A percentile compares a stretch with the other conserved stretches of the same genome.
phyloP scores from a whole-genome alignment of 208 protist species.

The Polymyxa betae region DNA sequence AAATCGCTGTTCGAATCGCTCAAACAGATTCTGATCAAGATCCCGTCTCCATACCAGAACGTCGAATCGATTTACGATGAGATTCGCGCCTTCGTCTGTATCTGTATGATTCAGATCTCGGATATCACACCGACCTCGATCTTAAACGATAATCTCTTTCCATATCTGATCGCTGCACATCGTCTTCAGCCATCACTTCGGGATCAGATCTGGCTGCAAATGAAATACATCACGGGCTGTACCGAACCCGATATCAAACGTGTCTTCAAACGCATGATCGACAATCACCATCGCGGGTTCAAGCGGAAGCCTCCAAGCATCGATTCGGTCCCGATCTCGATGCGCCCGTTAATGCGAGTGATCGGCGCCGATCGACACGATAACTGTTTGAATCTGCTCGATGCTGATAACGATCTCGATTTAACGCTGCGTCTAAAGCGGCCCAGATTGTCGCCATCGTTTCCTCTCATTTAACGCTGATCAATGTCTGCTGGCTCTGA shows the following conservation, averaged over 20 bases:
- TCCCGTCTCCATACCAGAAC: not conserved
- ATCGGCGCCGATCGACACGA: not conserved
- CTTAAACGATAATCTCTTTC: not conserved
- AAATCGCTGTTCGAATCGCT: not conserved
- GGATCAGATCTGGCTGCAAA: not conserved
- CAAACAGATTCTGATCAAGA: not conserved
- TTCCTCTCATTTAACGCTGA: too few species aligned
- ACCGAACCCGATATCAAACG: not conserved
- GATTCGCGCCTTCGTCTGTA: not conserved
- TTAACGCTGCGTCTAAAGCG: too few species aligned
- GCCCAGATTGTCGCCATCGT: too few species aligned
- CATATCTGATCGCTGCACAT: not conserved
- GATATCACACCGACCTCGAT: conserved; percentile 42
- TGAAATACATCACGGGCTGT: conserved; percentile 1
- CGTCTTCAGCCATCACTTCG: not conserved
- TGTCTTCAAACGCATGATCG: conserved; percentile 8
- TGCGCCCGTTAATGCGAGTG: not conserved
- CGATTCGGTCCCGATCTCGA: not conserved
- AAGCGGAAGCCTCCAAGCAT: not conserved
- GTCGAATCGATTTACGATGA: conserved; percentile 40
- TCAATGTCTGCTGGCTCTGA: too few species aligned
- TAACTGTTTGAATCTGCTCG: too few species aligned
- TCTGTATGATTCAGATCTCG: not conserved
- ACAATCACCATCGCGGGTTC: conserved; percentile 47
- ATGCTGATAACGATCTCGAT: too few species aligned